Conservation (phyloP, 2,329 filamentous ascomycete genomes). For the Chrysoporthe austroafricana region DNA sequence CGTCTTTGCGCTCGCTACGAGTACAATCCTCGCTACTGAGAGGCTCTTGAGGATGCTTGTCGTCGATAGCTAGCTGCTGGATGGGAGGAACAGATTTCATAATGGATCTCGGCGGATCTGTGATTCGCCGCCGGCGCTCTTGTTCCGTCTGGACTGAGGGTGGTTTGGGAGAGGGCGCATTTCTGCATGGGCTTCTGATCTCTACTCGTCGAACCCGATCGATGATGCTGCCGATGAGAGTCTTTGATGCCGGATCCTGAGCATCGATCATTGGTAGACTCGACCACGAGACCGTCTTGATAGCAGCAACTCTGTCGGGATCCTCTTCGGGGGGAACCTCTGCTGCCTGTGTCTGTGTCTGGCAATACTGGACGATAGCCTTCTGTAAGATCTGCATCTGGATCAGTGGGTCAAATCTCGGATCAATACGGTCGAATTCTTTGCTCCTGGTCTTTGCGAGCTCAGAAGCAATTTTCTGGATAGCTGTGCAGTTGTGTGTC, state of each 20-base stretch:
- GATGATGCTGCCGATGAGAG: not conserved
- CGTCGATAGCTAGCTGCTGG: not conserved
- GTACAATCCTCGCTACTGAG: too few relatives aligned
- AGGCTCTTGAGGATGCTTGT: not conserved
- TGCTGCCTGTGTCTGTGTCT: not conserved
- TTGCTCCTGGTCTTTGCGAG: slow-evolving; percentile 10
- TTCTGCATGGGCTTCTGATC: slow-evolving; percentile 20
- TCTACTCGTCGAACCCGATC: slow-evolving; percentile 20
- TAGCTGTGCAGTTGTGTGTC: slow-evolving; percentile 5
- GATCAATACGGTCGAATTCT: slow-evolving; percentile 6
- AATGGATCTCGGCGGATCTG: slow-evolving; percentile 22
- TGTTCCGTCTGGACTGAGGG: slow-evolving; percentile 25
- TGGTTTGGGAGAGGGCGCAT: slow-evolving; percentile 16
- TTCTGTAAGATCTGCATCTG: slow-evolving; percentile 22
- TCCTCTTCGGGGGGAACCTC: not conserved
- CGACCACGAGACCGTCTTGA: not conserved
- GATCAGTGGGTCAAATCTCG: slow-evolving; percentile 22
- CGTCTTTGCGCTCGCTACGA: not conserved
- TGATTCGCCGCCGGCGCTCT: slow-evolving; percentile 15
- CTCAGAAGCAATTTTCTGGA: slow-evolving; percentile 7
- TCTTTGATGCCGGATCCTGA: not conserved
- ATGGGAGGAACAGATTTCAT: slow-evolving; percentile 8
- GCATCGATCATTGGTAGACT: not conserved
- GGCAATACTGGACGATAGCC: slow-evolving; percentile 18
- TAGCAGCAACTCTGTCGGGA: not conserved